Evolutionary conservation across 2,329 filamentous ascomycete genomes (phyloP).

Genomic region (Myriosclerotinia duriaeana): DNA sequence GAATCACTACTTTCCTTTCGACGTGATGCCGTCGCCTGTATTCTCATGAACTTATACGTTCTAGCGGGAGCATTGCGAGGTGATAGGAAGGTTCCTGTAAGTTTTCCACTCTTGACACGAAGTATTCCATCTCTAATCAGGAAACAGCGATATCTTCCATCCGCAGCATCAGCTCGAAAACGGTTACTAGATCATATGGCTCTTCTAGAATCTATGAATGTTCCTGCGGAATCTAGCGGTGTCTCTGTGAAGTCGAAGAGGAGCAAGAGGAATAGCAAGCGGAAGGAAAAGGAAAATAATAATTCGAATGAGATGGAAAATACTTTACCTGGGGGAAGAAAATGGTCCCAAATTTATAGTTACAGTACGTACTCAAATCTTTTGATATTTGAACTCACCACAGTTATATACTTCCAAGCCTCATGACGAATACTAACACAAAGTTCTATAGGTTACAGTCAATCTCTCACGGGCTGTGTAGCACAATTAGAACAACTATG

Average conservation of each 20-base stretch:
- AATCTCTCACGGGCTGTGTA: conserved; percentile 54
- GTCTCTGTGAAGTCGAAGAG: conserved; percentile 14
- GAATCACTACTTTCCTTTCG: conserved; percentile 52
- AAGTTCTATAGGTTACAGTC: conserved; percentile 45
- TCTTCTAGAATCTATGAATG: conserved; percentile 45
- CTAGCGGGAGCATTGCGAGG: conserved; percentile 56
- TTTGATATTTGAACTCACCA: too few relatives aligned
- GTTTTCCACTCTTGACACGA: conserved; percentile 5
- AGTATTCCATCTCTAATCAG: not conserved
- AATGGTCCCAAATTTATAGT: conserved; percentile 58
- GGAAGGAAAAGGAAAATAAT: conserved; percentile 1
- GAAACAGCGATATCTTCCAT: conserved; percentile 52
- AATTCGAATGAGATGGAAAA: conserved; percentile 20
- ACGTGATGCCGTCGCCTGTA: conserved; percentile 57
- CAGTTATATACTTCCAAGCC: not conserved
- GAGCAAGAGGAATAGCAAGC: conserved; percentile 6
- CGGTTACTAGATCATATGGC: conserved; percentile 52
- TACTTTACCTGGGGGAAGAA: conserved; percentile 40
- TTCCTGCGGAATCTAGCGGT: conserved; percentile 19
- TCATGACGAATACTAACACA: not conserved
- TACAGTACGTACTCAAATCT: conserved; percentile 38
- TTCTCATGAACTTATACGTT: conserved; percentile 59
- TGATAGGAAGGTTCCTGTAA: conserved; percentile 48
- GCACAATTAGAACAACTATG: conserved; percentile 55
- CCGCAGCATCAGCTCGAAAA: conserved; percentile 53